Base-by-base conservation (phyloP, 148 eudicot genomes). In the Euryodendron excelsum region DNA sequence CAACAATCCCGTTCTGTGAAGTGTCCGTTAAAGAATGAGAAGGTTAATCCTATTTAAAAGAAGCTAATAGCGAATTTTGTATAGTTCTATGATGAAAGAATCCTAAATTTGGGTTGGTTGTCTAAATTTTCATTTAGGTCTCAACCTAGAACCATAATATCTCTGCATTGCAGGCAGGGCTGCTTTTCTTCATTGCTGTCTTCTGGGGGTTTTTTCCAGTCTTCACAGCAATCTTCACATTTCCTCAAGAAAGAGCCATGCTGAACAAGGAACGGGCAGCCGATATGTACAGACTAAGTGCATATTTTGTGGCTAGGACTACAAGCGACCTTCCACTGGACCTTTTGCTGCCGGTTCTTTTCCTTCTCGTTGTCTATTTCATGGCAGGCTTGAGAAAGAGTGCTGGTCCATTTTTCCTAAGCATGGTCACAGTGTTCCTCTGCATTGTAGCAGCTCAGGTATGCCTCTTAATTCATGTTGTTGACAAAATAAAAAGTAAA, bases 151-250 rank as follows among this genome's bases (percentile, higher is more conserved):
- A 65, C 48, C 21, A 37, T 9, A 17, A 39, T 47, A 60, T 34
- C 13, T 36, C 45, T 59, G 36, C 30, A 53, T 81, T 84, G 80
- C 92, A 96, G 97, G 94, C 90, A 73, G 99, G 99, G 55, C 78
- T 96, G 69, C 85, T 96, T 15, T 96, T 96, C 89, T 96, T 93
- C 87, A 90, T 93, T 28, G 86, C 90, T 3, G 98, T 96, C 15
- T 96, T 96, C 80, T 96, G 99, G 99, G 96, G 94, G 10, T 96
- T 91, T 86, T 93, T 93, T 45, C 98, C 99, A 11, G 97, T 96
- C 31, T 93, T 93, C 89, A 91, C 98, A 67, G 94, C 99, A 67
- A 92, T 96, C 30, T 96, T 93, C 77, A 88, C 98, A 65, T 96
- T 96, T 72, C 98, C 99, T 44, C 98, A 93, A 87, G 99, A 96